These are phyloP conservation scores for Mycena vulgaris DNA, from an alignment of 768 basidiomycete species.

Conservation along the genomic window DNA sequence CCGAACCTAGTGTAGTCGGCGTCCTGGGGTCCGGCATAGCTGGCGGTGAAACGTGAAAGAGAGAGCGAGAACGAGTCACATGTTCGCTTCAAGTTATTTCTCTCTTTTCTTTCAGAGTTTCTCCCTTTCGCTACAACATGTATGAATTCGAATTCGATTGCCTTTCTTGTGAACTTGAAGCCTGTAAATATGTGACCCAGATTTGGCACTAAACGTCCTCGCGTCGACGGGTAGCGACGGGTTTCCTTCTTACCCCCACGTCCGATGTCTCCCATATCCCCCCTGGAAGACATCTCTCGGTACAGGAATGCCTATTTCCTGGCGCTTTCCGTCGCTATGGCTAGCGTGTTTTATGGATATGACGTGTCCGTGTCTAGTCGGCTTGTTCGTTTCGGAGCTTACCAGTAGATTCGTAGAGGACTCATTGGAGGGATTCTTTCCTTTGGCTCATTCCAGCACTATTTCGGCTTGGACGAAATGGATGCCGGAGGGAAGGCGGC, in stretches of 20 bases:
- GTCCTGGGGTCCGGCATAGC: conserved; percentile 33
- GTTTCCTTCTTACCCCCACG: no score
- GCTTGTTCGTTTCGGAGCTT: conserved; percentile 18
- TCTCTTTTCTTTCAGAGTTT: no score
- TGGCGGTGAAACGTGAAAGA: not conserved
- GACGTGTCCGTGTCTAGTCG: conserved; percentile 52
- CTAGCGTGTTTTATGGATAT: conserved; percentile 66
- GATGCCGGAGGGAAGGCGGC: conserved; percentile 55
- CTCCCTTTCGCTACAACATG: no score
- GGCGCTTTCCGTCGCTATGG: conserved; percentile 61
- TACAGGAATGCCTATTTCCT: conserved; percentile 64
- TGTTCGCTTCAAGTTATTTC: not conserved
- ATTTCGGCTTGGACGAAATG: conserved; percentile 62
- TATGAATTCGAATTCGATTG: no score
- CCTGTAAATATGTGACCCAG: no score
- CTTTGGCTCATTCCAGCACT: conserved; percentile 61
- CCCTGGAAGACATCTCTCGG: conserved; percentile 44
- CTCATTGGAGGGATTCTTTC: conserved; percentile 67
- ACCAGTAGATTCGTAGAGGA: conserved; percentile 47
- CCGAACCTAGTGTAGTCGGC: not conserved
- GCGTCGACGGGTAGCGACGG: no score
- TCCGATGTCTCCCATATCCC: conserved; percentile 46
- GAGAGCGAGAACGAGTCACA: not conserved
- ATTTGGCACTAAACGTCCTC: no score
- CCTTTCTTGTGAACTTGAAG: no score